Base-by-base conservation (phyloP, 345 rosid species). In the Clarkia xantiana region DNA sequence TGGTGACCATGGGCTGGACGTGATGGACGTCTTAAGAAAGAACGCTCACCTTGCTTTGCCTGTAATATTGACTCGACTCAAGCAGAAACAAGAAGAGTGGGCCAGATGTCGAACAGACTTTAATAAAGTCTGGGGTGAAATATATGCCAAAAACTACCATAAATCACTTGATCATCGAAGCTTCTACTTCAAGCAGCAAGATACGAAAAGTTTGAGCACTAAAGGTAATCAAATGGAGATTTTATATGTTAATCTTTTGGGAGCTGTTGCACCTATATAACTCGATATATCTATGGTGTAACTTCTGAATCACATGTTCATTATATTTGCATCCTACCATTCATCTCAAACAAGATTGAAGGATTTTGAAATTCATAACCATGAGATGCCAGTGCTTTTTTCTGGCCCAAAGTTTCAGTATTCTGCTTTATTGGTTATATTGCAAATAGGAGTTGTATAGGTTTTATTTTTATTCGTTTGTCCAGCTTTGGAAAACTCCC, bases 11-110 rank as follows among this genome's bases (percentile, higher is more conserved):
- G 98, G 98, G 46, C 96, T 91, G 40, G 98, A 91, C 65, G 98
- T 86, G 63, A 67, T 86, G 82, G 94, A 91, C 39, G 76, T 84
- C 22, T 63, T 91, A 53, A 82, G 74, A 74, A 91, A 79, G 85
- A 91, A 84, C 62, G 73, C 81, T 1, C 68, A 79, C 63, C 83
- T 78, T 70, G 94, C 89, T 70, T 68, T 86, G 69, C 96, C 98
- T 0, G 89, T 91, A 44, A 73, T 91, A 69, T 71, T 91, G 66
- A 91, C 85, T 36, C 96, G 98, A 49, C 65, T 91, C 74, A 86
- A 91, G 73, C 96, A 91, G 73, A 91, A 86, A 69, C 93, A 84
- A 77, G 96, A 86, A 62, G 96, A 91, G 62, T 91, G 96, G 96
- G 74, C 80, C 44, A 84, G 69, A 64, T 91, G 98, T 64, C 98